Conservation (phyloP, 306 rosid genomes). For the Casuarina cunninghamiana region DNA sequence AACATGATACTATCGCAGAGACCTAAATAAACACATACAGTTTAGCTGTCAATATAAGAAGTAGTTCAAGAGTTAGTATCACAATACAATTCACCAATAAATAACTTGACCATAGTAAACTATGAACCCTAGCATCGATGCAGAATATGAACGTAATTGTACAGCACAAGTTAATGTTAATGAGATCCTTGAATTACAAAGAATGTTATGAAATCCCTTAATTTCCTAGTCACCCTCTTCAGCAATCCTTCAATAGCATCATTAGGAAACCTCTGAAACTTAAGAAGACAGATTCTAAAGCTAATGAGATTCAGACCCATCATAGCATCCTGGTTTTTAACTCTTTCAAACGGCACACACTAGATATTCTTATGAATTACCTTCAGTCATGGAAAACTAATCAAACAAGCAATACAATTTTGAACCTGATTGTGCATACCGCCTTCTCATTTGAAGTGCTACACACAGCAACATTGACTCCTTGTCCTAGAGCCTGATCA, state of each 20-base stretch:
- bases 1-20: constrained; percentile 88
- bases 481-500: constrained; percentile 85
- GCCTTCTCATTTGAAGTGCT: constrained; percentile 99
- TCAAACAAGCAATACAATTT: constrained; percentile 27
- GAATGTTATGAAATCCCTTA: not conserved
- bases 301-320: not conserved
- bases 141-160: not conserved
- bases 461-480: constrained; percentile 95
- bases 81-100: constrained; percentile 6
- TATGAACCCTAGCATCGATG: not conserved
- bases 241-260: not conserved
- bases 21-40: constrained; percentile 56
- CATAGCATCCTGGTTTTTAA: not conserved
- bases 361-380: not conserved
- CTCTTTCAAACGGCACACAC: not conserved
- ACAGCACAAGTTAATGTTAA: not conserved
- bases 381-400: constrained; percentile 11
- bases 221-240: constrained; percentile 3
- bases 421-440: constrained; percentile 73
- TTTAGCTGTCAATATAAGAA: constrained; percentile 25
- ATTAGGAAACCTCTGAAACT: constrained; percentile 9
- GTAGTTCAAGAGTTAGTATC: constrained; percentile 9
- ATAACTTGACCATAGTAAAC: constrained; percentile 14
- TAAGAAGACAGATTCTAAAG: constrained; percentile 18
- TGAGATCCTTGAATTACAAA: constrained; percentile 2